A percentile compares a stretch with the other conserved stretches of the same genome.
phyloP scores from a whole-genome alignment of 148 eudicot genomes.

The Cornus florida region DNA sequence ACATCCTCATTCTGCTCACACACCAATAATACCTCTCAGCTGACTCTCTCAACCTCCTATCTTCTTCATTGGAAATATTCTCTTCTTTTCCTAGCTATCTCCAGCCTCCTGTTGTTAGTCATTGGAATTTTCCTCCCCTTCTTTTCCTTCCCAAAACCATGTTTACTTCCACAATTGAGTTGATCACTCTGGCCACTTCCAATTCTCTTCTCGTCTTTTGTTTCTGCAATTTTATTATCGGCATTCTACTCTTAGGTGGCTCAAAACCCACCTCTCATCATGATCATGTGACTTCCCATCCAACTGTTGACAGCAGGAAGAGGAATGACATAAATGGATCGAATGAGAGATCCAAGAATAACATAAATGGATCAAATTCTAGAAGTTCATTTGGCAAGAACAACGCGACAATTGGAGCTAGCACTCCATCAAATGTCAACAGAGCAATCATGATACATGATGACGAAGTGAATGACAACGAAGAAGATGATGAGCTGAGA shows the following conservation, averaged over 20 bases:
- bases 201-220: slow-evolving; percentile 42
- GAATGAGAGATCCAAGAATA: no score
- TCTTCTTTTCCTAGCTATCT: no score
- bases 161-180: slow-evolving; percentile 32
- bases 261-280: slow-evolving; percentile 1
- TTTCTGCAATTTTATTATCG: slow-evolving; percentile 47
- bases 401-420: not conserved
- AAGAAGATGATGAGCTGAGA: slow-evolving; percentile 48
- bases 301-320: no score
- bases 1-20: not conserved
- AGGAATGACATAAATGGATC: no score
- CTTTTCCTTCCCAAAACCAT: not conserved
- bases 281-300: no score
- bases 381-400: not conserved
- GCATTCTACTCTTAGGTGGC: slow-evolving; percentile 35
- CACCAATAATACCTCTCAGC: not conserved
- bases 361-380: not conserved
- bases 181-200: slow-evolving; percentile 31
- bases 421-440: not conserved
- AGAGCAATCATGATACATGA: not conserved
- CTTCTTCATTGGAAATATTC: no score
- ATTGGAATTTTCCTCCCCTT: not conserved
- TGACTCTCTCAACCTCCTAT: no score
- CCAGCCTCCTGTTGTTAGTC: not conserved
- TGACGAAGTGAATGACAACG: not conserved